Evolutionary conservation across 106 monocot genomes (phyloP).

Genomic region (Posidonia australis): DNA sequence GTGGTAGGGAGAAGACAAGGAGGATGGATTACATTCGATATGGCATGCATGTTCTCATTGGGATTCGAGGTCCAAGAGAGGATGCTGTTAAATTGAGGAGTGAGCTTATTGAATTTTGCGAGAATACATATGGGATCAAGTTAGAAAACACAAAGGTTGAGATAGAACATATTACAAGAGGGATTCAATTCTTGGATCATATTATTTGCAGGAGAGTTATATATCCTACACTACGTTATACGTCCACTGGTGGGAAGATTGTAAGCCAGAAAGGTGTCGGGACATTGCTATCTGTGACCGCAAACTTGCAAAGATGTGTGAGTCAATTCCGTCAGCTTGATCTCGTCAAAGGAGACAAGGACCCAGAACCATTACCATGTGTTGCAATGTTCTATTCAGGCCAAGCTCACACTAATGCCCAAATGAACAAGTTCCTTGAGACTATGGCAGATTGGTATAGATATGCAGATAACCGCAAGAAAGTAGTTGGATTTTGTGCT

Average conservation of each 20-base stretch:
- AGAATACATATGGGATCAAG: constrained; percentile 40
- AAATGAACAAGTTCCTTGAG: constrained; percentile 98
- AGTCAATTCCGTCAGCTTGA: constrained; percentile 65
- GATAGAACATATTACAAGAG: constrained; percentile 88
- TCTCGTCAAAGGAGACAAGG: constrained; percentile 84
- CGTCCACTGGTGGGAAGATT: constrained; percentile 59
- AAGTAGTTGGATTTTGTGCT: constrained; percentile 91
- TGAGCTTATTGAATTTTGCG: constrained; percentile 67
- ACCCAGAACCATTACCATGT: constrained; percentile 92
- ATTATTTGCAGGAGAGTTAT: constrained; percentile 66
- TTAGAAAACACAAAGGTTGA: constrained; percentile 57
- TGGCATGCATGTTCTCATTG: constrained; percentile 69
- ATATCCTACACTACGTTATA: constrained; percentile 79
- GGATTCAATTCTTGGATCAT: constrained; percentile 93
- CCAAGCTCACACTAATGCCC: constrained; percentile 90
- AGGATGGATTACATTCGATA: constrained; percentile 81
- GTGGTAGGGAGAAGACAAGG: constrained; percentile 64
- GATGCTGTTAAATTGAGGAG: constrained; percentile 63
- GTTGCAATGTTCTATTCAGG: constrained; percentile 88
- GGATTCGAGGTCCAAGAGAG: constrained; percentile 82
- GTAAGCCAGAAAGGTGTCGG: constrained; percentile 83
- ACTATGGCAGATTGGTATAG: constrained; percentile 95
- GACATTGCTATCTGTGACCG: constrained; percentile 78
- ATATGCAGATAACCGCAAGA: constrained; percentile 94
- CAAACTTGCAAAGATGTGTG: constrained; percentile 66